Percentiles rank a stretch among this genome's conserved stretches.
These are phyloP conservation scores for Effrenium voratum DNA, from an alignment of 73 alveolate genomes.

Conservation along the genomic window DNA sequence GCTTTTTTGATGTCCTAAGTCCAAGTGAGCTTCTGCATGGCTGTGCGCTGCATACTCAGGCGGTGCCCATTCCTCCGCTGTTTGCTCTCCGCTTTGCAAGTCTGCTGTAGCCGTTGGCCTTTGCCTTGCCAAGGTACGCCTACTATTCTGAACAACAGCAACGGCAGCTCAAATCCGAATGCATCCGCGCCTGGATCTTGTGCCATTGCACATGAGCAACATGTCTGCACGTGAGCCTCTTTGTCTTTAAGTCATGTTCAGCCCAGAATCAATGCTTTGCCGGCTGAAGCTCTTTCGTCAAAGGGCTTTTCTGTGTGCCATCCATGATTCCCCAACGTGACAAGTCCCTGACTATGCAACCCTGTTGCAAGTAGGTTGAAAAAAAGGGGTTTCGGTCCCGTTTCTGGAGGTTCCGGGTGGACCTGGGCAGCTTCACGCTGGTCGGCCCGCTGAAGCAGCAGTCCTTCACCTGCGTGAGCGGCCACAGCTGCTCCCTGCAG, in stretches of 20 bases:
- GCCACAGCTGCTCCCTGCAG: neutral
- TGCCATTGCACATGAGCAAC: neutral
- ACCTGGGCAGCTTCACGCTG: neutral
- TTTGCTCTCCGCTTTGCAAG: too few species aligned
- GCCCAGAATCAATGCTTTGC: neutral
- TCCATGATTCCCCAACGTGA: neutral
- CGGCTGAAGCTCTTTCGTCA: neutral
- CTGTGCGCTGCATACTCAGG: too few species aligned
- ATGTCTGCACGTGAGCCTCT: neutral
- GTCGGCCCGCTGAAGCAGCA: slow-evolving; percentile 27
- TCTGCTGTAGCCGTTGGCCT: too few species aligned
- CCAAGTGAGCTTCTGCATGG: too few species aligned
- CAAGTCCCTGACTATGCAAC: too few species aligned
- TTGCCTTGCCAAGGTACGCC: too few species aligned
- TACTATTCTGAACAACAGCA: neutral
- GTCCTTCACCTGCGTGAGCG: slow-evolving; percentile 41
- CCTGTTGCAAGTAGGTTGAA: too few species aligned
- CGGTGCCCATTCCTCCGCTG: too few species aligned
- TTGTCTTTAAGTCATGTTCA: neutral
- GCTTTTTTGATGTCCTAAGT: too few species aligned
- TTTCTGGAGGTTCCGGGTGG: slow-evolving; percentile 9
- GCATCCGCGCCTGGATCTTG: neutral
- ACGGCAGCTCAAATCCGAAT: neutral
- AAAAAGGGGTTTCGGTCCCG: too few species aligned
- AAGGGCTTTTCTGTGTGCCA: neutral